These are phyloP conservation scores for Heterococcus sp. DNA, from an alignment of 108 stramenopile genomes.

Conservation along the genomic window DNA sequence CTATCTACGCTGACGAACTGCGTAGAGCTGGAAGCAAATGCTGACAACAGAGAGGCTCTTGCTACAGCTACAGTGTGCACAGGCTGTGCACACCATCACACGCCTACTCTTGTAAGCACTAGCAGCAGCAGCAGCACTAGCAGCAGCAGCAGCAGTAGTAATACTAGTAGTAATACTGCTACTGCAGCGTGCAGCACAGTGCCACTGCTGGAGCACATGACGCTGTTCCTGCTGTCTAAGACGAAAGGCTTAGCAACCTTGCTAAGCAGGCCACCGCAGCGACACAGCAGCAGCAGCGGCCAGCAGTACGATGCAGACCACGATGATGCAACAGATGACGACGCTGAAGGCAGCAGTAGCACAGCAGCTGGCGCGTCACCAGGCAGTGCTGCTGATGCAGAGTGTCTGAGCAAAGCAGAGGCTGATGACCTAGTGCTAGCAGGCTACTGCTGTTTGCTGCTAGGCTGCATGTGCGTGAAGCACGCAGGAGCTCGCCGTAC, in stretches of 20 bases:
- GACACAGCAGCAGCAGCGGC: too few relatives aligned
- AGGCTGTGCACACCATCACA: background rate
- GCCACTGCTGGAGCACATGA: background rate
- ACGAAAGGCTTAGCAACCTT: background rate
- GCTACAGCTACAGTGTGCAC: background rate
- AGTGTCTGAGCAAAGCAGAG: background rate
- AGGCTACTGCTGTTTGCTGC: background rate
- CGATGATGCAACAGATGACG: too few relatives aligned
- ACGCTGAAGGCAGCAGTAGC: too few relatives aligned
- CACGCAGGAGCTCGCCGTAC: background rate
- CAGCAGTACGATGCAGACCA: too few relatives aligned
- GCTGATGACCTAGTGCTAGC: background rate
- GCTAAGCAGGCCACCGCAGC: background rate
- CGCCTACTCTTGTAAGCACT: background rate
- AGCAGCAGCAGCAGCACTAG: too few relatives aligned
- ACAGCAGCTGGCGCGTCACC: background rate
- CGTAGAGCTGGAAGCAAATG: background rate
- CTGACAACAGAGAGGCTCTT: background rate
- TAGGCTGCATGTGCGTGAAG: background rate
- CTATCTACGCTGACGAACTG: background rate
- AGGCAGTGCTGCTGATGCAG: background rate
- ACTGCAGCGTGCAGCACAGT: background rate
- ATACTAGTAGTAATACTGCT: too few relatives aligned
- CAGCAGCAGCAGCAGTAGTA: too few relatives aligned
- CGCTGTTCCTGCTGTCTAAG: background rate